Evolutionary conservation across 257 asterid species (phyloP), one percentile per base, ranked within the genome.

Genomic region (Solanum peruvianum): DNA sequence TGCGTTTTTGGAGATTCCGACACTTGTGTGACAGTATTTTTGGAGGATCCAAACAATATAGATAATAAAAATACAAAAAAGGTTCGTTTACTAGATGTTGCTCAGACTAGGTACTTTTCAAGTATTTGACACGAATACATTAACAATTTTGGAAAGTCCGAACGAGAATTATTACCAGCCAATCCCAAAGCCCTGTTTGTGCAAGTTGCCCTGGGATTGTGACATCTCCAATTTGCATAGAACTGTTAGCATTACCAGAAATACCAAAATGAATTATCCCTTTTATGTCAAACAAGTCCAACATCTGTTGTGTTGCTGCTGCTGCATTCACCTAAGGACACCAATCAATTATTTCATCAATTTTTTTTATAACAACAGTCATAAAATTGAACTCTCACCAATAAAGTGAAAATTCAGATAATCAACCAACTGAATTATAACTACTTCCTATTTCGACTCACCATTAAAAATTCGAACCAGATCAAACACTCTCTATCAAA

Each of bases 241-340:
- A 93, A 82, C 82, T 86, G 86, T 94, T 92, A 42, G 90, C 90
- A 87, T 92, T 94, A 25, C 98, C 98, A 49, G 95, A 88, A 12
- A 94, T 93, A 23, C 98, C 96, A 80, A 93, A 92, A 85, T 93
- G 96, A 29, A 94, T 73, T 49, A 94, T 41, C 56, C 98, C 96
- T 42, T 35, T 47, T 7, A 92, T 80, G 85, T 90, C 44, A 83
- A 94, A 94, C 11, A 88, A 67, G 78, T 94, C 98, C 93, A 93
- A 10, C 93, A 92, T 89, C 87, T 94, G 98, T 29, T 94, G 98
- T 56, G 98, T 93, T 88, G 93, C 93, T 85, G 92, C 91, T 52
- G 94, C 98, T 58, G 94, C 98, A 93, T 94, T 94, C 64, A 92
- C 94, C 97, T 94, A 86, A 80, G 37, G 20, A 83, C 29, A 64